These are phyloP conservation scores for Linum tenue DNA, from an alignment of 345 rosid species.

Conservation along the genomic window DNA sequence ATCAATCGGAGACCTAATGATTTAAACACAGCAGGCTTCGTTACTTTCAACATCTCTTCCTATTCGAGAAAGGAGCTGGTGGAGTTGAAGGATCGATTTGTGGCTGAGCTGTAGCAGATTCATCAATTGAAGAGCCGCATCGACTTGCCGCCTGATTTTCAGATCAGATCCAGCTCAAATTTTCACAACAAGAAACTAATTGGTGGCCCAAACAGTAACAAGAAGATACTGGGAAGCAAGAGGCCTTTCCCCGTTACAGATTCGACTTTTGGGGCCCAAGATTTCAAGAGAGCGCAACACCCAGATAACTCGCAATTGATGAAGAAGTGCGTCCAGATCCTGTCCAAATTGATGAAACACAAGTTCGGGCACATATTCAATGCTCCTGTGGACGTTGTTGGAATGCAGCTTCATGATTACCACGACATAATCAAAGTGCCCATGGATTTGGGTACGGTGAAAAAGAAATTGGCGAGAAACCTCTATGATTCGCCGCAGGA, in stretches of 20 bases:
- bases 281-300: constrained; percentile 2
- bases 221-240: constrained; percentile 22
- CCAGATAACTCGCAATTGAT: constrained; percentile 16
- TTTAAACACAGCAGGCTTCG: constrained; percentile 11
- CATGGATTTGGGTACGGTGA: constrained; percentile 54
- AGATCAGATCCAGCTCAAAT: constrained; percentile 9
- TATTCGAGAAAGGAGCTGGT: constrained; percentile 24
- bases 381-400: constrained; percentile 36
- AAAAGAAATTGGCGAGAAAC: constrained; percentile 22
- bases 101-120: constrained; percentile 34
- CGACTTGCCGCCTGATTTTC: constrained; percentile 9
- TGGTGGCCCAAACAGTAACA: not conserved
- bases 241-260: constrained; percentile 11
- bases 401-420: constrained; percentile 36
- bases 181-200: not conserved
- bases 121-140: constrained; percentile 24
- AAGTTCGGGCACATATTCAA: constrained; percentile 38
- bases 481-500: constrained; percentile 27
- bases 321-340: constrained; percentile 29
- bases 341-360: constrained; percentile 40
- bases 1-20: constrained; percentile 16
- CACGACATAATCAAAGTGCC: constrained; percentile 36
- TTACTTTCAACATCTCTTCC: constrained; percentile 20
- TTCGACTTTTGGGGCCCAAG: not conserved
- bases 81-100: constrained; percentile 31